Base-by-base conservation (phyloP, 805 yeast genomes). In the Candida parachauliodes region DNA sequence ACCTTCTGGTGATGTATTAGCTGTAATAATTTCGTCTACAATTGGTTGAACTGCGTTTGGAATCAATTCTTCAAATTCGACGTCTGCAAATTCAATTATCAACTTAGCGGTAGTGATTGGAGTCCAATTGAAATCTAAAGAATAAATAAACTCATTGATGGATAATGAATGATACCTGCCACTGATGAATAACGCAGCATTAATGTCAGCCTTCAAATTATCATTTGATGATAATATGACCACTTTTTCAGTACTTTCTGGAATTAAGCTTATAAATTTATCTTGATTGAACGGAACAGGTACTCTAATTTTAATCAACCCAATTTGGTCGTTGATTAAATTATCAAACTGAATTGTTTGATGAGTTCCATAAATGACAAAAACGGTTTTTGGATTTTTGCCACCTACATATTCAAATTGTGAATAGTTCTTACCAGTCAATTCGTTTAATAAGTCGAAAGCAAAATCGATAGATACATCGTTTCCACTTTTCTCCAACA, bases 281-380 rank as follows among this genome's bases (percentile, higher is more conserved):
- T 66, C 69, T 23, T 75, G 69, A 49, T 81, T 77, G 61, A 88
- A 88, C 9, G 96, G 96, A 37, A 81, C 64, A 39, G 94, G 91
- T 30, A 86, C 77, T 61, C 96, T 77, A 34, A 81, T 75, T 39
- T 81, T 73, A 40, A 89, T 59, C 34, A 82, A 76, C 46, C 88
- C 95, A 36, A 77, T 72, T 15, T 59, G 56, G 7, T 65, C 54
- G 15, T 55, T 53, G 32, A 81, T 64, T 20, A 73, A 68, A 19
- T 64, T 59, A 33, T 74, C 50, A 28, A 85, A 70, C 39, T 77
- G 61, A 39, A 77, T 67, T 12, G 83, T 65, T 55, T 83, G 88
- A 29, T 73, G 60, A 28, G 93, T 70, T 17, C 96, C 95, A 47
- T 83, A 79, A n/a, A 81, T 70, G 23, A 88, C 91, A 57, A 85